Evolutionary conservation across 345 rosid genomes (phyloP).

Genomic region (Salix purpurea): DNA sequence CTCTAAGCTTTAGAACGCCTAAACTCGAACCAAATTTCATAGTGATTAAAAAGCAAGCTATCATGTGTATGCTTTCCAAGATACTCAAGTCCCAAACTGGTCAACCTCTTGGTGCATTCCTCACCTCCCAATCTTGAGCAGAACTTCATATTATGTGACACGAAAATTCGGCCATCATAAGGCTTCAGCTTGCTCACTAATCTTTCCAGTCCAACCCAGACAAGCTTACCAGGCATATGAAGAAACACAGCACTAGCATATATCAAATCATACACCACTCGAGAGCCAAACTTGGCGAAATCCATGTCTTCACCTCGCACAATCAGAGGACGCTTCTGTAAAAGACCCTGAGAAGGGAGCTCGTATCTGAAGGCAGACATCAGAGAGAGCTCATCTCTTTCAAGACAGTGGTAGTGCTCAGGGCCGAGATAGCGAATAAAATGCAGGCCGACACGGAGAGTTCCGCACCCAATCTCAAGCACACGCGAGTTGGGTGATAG

Average conservation of each 20-base stretch:
- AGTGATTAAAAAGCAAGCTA: slow-evolving; percentile 90
- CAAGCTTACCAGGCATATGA: slow-evolving; percentile 94
- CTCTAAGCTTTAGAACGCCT: slow-evolving; percentile 48
- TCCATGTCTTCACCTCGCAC: slow-evolving; percentile 92
- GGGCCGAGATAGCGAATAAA: slow-evolving; percentile 71
- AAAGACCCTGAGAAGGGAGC: slow-evolving; percentile 91
- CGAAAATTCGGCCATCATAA: slow-evolving; percentile 74
- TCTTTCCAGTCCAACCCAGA: slow-evolving; percentile 88
- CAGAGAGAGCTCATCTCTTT: slow-evolving; percentile 86
- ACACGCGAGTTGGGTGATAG: slow-evolving; percentile 53
- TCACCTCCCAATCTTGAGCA: slow-evolving; percentile 78
- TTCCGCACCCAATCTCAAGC: slow-evolving; percentile 96
- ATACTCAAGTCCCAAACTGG: slow-evolving; percentile 73
- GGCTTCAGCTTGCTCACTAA: slow-evolving; percentile 66
- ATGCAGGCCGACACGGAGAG: slow-evolving; percentile 90
- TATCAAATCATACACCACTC: slow-evolving; percentile 61
- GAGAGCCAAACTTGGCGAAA: slow-evolving; percentile 64
- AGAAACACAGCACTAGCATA: slow-evolving; percentile 97
- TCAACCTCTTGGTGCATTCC: slow-evolving; percentile 65
- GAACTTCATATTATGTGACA: slow-evolving; percentile 89
- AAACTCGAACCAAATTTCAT: slow-evolving; percentile 90
- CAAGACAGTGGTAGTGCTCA: slow-evolving; percentile 77
- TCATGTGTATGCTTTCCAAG: slow-evolving; percentile 73
- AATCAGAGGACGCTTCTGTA: slow-evolving; percentile 74
- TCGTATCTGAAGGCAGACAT: slow-evolving; percentile 94